Percentiles rank a stretch among this genome's conserved stretches.
Evolutionary conservation across 495 filamentous ascomycete genomes (phyloP).

Genomic region (Penicillium nucicola): DNA sequence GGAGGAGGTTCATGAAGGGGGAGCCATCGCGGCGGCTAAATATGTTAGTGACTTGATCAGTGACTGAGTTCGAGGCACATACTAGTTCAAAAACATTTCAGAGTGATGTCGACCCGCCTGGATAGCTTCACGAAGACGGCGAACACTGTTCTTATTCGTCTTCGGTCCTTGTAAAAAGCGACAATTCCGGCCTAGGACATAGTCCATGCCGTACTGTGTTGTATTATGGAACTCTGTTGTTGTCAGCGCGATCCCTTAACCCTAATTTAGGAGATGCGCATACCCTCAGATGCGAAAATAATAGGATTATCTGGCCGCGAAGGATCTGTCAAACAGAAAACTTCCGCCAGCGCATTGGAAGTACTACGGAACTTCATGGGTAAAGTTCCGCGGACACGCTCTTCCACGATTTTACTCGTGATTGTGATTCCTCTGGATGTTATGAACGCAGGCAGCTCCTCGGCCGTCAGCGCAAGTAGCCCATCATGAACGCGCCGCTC

Average conservation of each 20-base stretch:
- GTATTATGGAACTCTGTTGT: slow-evolving; percentile 55
- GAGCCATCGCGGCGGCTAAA: slow-evolving; percentile 55
- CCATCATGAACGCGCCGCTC: slow-evolving; percentile 56
- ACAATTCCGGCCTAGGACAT: slow-evolving; percentile 59
- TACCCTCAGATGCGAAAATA: slow-evolving; percentile 75
- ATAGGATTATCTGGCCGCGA: slow-evolving; percentile 72
- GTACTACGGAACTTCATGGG: slow-evolving; percentile 46
- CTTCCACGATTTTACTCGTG: slow-evolving; percentile 35
- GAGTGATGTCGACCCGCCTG: slow-evolving; percentile 58
- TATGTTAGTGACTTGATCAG: neutral
- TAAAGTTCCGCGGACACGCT: slow-evolving; percentile 32
- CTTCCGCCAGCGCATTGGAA: slow-evolving; percentile 70
- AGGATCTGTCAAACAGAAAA: slow-evolving; percentile 76
- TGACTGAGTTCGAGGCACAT: slow-evolving; percentile 14
- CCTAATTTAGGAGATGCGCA: slow-evolving; percentile 5
- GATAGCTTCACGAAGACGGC: slow-evolving; percentile 55
- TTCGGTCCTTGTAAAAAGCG: slow-evolving; percentile 61
- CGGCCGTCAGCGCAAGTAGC: slow-evolving; percentile 56
- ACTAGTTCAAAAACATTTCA: slow-evolving; percentile 70
- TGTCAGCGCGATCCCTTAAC: neutral
- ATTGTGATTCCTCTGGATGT: slow-evolving; percentile 40
- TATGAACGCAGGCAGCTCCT: slow-evolving; percentile 71
- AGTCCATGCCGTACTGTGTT: slow-evolving; percentile 60
- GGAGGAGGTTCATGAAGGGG: slow-evolving; percentile 64
- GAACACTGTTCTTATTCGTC: slow-evolving; percentile 47